phyloP scores from a whole-genome alignment of 2,329 filamentous ascomycete species.

The Tothia fuscella region DNA sequence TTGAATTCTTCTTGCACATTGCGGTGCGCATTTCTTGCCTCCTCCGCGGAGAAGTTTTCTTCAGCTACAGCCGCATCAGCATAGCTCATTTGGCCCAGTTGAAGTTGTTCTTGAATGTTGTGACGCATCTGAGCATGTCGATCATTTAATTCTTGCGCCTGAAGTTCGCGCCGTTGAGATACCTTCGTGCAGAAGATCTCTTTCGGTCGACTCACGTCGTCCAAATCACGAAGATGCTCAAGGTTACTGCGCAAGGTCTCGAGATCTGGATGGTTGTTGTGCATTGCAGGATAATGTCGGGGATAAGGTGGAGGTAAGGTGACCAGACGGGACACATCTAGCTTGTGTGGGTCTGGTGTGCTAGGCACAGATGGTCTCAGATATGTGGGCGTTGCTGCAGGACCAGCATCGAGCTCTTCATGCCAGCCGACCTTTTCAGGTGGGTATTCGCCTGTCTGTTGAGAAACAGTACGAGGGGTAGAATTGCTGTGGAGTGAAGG shows the following conservation, averaged over 20 bases:
- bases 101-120: slow-evolving; percentile 69
- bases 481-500: slow-evolving; percentile 21
- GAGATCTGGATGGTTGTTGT: slow-evolving; percentile 90
- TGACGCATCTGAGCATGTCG: slow-evolving; percentile 55
- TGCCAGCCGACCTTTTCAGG: slow-evolving; percentile 52
- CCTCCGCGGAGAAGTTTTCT: slow-evolving; percentile 58
- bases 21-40: slow-evolving; percentile 59
- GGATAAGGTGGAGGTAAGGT: slow-evolving; percentile 91
- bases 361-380: slow-evolving; percentile 24
- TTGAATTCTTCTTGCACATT: slow-evolving; percentile 72
- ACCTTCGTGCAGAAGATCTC: slow-evolving; percentile 39
- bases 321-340: slow-evolving; percentile 85
- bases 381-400: slow-evolving; percentile 29
- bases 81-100: slow-evolving; percentile 66
- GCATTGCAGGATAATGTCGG: slow-evolving; percentile 86
- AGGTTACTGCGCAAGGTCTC: slow-evolving; percentile 63
- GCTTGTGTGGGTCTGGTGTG: slow-evolving; percentile 40
- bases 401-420: slow-evolving; percentile 25
- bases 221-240: slow-evolving; percentile 59
- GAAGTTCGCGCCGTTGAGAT: slow-evolving; percentile 41
- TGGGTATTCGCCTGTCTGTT: slow-evolving; percentile 48
- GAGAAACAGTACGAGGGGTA: slow-evolving; percentile 16
- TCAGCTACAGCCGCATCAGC: slow-evolving; percentile 74
- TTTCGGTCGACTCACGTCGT: slow-evolving; percentile 59
- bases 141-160: slow-evolving; percentile 42